These are phyloP conservation scores for Stagonosporopsis chrysanthemi DNA, from an alignment of 2,329 filamentous ascomycete genomes.

Conservation along the genomic window DNA sequence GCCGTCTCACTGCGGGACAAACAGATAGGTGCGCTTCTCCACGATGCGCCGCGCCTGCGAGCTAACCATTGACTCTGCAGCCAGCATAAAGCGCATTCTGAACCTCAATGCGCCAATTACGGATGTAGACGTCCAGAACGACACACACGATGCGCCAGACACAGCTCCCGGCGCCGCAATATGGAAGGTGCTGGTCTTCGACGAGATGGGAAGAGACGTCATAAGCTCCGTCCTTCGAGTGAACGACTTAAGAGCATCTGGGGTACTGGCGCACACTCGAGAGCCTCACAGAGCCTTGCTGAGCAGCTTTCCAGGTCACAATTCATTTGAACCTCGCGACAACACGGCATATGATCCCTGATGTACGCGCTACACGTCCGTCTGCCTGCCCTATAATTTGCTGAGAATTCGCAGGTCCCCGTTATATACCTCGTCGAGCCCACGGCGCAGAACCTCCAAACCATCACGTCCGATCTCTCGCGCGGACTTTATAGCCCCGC, in stretches of 20 bases:
- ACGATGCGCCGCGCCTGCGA: not conserved
- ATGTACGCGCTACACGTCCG: conserved; percentile 64
- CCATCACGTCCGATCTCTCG: conserved; percentile 84
- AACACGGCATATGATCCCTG: conserved; percentile 86
- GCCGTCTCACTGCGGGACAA: conserved; percentile 66
- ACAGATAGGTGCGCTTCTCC: conserved; percentile 61
- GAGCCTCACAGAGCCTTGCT: conserved; percentile 49
- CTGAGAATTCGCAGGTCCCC: conserved; percentile 57
- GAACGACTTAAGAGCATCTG: conserved; percentile 89
- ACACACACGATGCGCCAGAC: conserved; percentile 50
- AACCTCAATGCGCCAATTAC: conserved; percentile 82
- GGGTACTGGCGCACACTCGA: conserved; percentile 54
- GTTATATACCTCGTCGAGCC: conserved; percentile 97
- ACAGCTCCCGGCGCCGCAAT: conserved; percentile 27
- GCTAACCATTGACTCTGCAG: conserved; percentile 56
- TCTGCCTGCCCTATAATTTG: not conserved
- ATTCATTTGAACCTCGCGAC: conserved; percentile 71
- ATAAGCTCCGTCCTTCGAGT: conserved; percentile 96
- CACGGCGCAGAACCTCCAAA: conserved; percentile 77
- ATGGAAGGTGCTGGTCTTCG: conserved; percentile 80
- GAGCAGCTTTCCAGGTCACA: conserved; percentile 69
- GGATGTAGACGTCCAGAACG: conserved; percentile 66
- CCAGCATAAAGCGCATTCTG: conserved; percentile 92
- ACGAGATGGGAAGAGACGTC: conserved; percentile 88
- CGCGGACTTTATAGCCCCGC: conserved; percentile 85